Evolutionary conservation across 495 filamentous ascomycete species (phyloP).

Genomic region (Lasiosphaeria ovina): DNA sequence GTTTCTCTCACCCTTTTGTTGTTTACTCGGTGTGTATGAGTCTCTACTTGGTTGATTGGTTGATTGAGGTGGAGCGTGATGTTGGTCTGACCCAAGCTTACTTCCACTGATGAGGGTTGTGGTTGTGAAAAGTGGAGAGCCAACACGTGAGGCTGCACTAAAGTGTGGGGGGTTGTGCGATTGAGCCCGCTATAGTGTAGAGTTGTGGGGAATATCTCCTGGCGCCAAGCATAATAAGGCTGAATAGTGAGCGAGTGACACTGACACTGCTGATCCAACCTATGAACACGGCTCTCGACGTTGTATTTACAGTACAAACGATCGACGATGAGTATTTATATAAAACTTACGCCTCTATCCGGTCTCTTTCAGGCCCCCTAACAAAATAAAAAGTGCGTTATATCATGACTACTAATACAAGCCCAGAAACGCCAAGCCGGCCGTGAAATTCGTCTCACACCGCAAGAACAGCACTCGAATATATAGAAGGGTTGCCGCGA

Average conservation of each 20-base stretch:
- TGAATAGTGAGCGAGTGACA: too few relatives aligned
- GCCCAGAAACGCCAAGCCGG: slow-evolving; percentile 3
- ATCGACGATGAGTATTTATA: not conserved
- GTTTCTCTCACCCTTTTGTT: not conserved
- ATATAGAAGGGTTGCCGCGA: slow-evolving; percentile 21
- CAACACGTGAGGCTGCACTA: too few relatives aligned
- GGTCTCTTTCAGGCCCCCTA: not conserved
- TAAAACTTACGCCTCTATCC: not conserved
- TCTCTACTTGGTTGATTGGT: not conserved
- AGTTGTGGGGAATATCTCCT: too few relatives aligned
- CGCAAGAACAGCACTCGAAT: slow-evolving; percentile 25
- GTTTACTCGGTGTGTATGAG: too few relatives aligned
- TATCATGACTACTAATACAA: too few relatives aligned
- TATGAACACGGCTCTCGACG: too few relatives aligned
- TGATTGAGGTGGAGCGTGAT: too few relatives aligned
- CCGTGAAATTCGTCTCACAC: not conserved
- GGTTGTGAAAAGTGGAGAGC: not conserved
- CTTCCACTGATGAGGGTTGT: not conserved
- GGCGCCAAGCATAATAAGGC: too few relatives aligned
- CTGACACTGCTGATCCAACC: too few relatives aligned
- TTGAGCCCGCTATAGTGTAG: too few relatives aligned
- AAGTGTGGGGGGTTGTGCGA: too few relatives aligned
- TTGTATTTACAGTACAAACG: not conserved
- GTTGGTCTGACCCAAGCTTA: too few relatives aligned
- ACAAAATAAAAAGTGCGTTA: not conserved